These are phyloP conservation scores for Lasiosphaeria miniovina DNA, from an alignment of 495 filamentous ascomycete genomes.

Conservation along the genomic window DNA sequence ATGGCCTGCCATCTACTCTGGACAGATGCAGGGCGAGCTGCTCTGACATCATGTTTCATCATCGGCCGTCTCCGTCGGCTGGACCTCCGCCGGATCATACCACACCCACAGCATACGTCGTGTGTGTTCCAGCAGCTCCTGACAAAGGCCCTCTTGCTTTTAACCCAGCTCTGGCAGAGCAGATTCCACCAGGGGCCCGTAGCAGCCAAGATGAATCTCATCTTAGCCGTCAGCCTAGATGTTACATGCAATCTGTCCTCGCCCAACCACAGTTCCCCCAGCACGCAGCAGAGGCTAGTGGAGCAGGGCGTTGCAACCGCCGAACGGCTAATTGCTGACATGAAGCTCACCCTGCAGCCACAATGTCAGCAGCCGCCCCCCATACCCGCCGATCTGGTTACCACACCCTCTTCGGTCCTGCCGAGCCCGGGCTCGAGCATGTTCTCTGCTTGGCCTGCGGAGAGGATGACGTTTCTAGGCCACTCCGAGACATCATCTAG, in stretches of 20 bases:
- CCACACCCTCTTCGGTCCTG: neutral
- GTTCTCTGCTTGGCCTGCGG: neutral
- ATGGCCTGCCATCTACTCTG: conserved; percentile 21
- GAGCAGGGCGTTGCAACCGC: conserved; percentile 10
- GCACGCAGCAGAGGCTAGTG: conserved; percentile 3
- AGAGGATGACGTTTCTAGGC: neutral
- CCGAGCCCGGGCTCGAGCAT: neutral
- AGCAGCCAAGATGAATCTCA: conserved; percentile 10
- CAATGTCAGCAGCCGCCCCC: neutral
- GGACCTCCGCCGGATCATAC: conserved; percentile 2
- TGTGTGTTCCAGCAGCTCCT: conserved; percentile 16
- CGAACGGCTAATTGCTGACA: conserved; percentile 7
- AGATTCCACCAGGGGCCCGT: conserved; percentile 18
- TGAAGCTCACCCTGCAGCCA: conserved; percentile 13
- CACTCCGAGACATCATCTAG: neutral
- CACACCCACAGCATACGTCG: conserved; percentile 12
- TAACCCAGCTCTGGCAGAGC: conserved; percentile 10
- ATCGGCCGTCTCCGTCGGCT: conserved; percentile 10
- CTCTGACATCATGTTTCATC: conserved; percentile 11
- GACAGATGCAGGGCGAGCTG: conserved; percentile 18
- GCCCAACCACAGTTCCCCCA: neutral
- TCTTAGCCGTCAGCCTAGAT: conserved; percentile 7
- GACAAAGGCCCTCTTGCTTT: conserved; percentile 1
- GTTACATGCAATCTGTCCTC: conserved; percentile 14
- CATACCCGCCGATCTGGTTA: neutral